These are phyloP conservation scores for Monascus purpureus DNA, from an alignment of 495 filamentous ascomycete species.

Conservation along the genomic window DNA sequence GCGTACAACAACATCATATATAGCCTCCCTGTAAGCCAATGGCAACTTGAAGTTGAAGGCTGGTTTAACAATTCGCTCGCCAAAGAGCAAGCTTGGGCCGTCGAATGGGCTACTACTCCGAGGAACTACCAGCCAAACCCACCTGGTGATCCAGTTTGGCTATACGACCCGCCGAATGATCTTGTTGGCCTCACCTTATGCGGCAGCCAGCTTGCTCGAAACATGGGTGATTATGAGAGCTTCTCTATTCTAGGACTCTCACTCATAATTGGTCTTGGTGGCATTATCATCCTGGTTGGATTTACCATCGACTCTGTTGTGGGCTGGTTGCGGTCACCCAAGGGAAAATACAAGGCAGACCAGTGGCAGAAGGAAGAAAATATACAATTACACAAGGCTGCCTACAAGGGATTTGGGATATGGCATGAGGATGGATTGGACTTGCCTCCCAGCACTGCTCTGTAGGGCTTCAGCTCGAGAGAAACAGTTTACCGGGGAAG, in stretches of 20 bases:
- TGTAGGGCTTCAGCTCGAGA: slow-evolving; percentile 8
- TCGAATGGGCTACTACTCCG: slow-evolving; percentile 13
- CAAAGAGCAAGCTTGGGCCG: slow-evolving; percentile 9
- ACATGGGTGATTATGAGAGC: background rate
- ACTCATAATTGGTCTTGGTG: slow-evolving; percentile 12
- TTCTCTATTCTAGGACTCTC: slow-evolving; percentile 2
- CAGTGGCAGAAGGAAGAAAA: slow-evolving; percentile 12
- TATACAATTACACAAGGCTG: slow-evolving; percentile 13
- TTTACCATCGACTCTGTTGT: slow-evolving; percentile 6
- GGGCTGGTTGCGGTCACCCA: slow-evolving; percentile 1
- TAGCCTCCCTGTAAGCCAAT: slow-evolving; percentile 15
- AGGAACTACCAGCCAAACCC: slow-evolving; percentile 1
- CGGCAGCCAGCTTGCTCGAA: background rate
- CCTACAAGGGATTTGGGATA: slow-evolving; percentile 13
- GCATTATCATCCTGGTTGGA: slow-evolving; percentile 10
- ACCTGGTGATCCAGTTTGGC: background rate
- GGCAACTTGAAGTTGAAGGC: slow-evolving; percentile 14
- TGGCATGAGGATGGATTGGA: slow-evolving; percentile 1
- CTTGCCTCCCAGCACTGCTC: slow-evolving; percentile 9
- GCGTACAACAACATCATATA: slow-evolving; percentile 2
- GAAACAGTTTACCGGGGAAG: slow-evolving; percentile 23
- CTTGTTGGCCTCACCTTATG: background rate
- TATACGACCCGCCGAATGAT: background rate
- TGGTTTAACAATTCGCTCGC: slow-evolving; percentile 14
- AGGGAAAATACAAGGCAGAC: background rate